phyloP scores from a whole-genome alignment of 305 asterid species.

The Nicotiana rustica region DNA sequence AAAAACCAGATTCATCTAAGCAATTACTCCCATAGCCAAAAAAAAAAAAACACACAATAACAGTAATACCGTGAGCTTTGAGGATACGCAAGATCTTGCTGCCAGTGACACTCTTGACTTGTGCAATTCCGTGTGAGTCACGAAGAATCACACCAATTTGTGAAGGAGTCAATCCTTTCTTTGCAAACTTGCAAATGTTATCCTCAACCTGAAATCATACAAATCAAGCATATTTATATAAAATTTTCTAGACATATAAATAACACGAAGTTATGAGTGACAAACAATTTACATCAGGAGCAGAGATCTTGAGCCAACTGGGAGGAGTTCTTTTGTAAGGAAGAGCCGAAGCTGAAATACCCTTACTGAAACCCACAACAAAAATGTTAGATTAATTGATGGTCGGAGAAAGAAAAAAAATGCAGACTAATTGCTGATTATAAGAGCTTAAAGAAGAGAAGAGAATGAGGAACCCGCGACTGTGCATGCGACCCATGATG shows the following conservation, averaged over 20 bases:
- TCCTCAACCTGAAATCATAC: conserved; percentile 57
- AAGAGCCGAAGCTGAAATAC: conserved; percentile 81
- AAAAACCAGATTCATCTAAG: neutral
- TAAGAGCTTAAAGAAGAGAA: neutral
- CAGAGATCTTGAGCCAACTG: conserved; percentile 76
- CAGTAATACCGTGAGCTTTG: conserved; percentile 73
- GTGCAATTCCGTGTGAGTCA: conserved; percentile 87
- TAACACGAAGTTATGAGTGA: neutral
- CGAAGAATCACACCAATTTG: conserved; percentile 92
- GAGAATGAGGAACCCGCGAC: conserved; percentile 63
- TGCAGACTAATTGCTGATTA: neutral
- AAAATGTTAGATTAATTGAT: neutral
- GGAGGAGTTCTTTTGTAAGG: conserved; percentile 86
- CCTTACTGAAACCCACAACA: conserved; percentile 58
- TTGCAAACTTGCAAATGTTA: conserved; percentile 77
- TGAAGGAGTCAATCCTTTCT: conserved; percentile 85
- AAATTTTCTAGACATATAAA: neutral
- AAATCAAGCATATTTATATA: neutral
- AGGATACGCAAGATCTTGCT: conserved; percentile 84
- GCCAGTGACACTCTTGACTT: conserved; percentile 84
- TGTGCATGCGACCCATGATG: conserved; percentile 98
- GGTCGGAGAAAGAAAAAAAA: neutral
- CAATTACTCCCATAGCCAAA: neutral
- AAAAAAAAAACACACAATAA: neutral
- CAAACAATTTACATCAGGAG: conserved; percentile 57